A percentile compares a stretch with the other conserved stretches of the same genome.
phyloP scores from a whole-genome alignment of 306 rosid genomes.

The Cicer cuneatum region DNA sequence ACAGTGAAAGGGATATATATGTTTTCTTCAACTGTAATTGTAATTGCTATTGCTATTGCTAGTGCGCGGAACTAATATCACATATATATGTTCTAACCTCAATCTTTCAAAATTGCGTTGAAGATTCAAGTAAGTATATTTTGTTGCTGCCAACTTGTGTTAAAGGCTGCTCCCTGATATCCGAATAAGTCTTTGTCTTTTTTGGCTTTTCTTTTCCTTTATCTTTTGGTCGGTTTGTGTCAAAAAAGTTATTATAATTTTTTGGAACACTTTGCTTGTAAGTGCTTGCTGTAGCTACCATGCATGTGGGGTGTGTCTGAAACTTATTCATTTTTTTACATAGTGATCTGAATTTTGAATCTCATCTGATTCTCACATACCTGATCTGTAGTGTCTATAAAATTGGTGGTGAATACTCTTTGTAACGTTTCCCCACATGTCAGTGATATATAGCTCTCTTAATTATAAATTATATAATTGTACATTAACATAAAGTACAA shows the following conservation, averaged over 20 bases:
- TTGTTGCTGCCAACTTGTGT: constrained; percentile 49
- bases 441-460: constrained; percentile 21
- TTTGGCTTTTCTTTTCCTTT: constrained; percentile 51
- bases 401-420: constrained; percentile 45
- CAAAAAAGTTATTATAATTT: constrained; percentile 47
- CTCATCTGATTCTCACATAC: constrained; percentile 40
- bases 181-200: constrained; percentile 49
- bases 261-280: constrained; percentile 40
- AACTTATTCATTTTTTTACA: constrained; percentile 40
- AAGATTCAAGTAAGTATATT: no score
- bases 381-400: constrained; percentile 20
- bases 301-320: constrained; percentile 54
- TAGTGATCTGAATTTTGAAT: constrained; percentile 37
- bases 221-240: constrained; percentile 62
- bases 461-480: no score
- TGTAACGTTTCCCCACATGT: constrained; percentile 54
- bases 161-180: constrained; percentile 40
- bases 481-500: background rate
- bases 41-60: no score
- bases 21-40: background rate
- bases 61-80: no score
- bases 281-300: constrained; percentile 46
- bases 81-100: no score
- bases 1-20: constrained; percentile 28
- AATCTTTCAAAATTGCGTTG: no score